These are phyloP conservation scores for Thermomyces lanuginosus DNA, from an alignment of 2,329 filamentous ascomycete genomes.

Conservation along the genomic window DNA sequence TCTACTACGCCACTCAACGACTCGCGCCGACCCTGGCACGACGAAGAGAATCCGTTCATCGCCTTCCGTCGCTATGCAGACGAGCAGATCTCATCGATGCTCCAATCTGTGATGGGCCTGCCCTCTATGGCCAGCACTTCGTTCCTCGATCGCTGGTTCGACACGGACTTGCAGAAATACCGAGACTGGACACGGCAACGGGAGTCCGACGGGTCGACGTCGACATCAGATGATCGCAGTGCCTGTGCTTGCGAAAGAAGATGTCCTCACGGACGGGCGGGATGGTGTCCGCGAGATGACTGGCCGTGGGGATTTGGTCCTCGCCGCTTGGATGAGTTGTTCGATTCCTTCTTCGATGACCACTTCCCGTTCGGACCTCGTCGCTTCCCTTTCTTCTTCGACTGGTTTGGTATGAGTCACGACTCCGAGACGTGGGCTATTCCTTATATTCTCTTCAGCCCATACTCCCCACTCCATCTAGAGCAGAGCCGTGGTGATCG, in stretches of 20 bases:
- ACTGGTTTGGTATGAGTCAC: constrained; percentile 19
- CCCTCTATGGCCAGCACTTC: constrained; percentile 21
- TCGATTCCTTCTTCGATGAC: constrained; percentile 23
- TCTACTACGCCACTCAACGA: constrained; percentile 7
- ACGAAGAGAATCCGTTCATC: constrained; percentile 40
- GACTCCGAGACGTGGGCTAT: constrained; percentile 24
- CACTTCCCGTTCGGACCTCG: constrained; percentile 16
- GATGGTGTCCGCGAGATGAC: constrained; percentile 7
- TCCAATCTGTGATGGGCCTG: constrained; percentile 36
- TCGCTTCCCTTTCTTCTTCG: constrained; percentile 12
- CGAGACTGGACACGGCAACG: constrained; percentile 11
- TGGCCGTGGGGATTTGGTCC: constrained; percentile 13
- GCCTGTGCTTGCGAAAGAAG: too few relatives aligned
- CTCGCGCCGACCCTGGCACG: constrained; percentile 9
- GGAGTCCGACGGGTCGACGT: neutral
- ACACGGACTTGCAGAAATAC: constrained; percentile 20
- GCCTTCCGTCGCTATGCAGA: constrained; percentile 46
- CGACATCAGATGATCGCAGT: too few relatives aligned
- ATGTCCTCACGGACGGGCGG: too few relatives aligned
- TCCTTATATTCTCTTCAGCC: constrained; percentile 30
- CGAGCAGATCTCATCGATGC: constrained; percentile 38
- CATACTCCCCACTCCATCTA: constrained; percentile 40
- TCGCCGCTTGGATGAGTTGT: constrained; percentile 12
- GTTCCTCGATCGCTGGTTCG: constrained; percentile 18
- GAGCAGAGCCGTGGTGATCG: constrained; percentile 22